Percentiles rank a stretch among this genome's conserved stretches.
Conservation (phyloP, 2,329 filamentous ascomycete species). For the Beauveria medogensis region DNA sequence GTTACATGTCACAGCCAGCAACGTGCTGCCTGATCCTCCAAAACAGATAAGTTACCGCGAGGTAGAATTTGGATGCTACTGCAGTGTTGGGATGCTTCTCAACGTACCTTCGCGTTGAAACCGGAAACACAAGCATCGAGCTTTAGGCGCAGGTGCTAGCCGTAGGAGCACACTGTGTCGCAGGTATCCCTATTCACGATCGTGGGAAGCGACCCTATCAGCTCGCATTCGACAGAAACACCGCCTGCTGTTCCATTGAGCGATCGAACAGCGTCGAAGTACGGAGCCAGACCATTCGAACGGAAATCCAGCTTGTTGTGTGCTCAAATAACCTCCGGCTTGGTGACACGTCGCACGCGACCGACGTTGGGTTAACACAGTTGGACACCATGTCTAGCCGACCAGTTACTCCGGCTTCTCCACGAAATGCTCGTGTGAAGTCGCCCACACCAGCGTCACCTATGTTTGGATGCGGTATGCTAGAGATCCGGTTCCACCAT, state of each 20-base stretch:
- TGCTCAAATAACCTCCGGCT: background rate
- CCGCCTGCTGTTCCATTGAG: background rate
- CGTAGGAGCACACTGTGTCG: background rate
- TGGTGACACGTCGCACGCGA: slow-evolving; percentile 3
- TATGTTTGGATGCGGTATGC: slow-evolving; percentile 56
- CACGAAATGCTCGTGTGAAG: slow-evolving; percentile 53
- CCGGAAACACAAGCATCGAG: background rate
- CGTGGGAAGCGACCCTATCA: background rate
- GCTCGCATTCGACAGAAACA: background rate
- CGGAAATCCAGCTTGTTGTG: background rate
- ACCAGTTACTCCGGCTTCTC: slow-evolving; percentile 43
- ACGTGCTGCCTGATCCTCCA: background rate
- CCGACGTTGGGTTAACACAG: background rate
- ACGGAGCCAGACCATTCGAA: background rate
- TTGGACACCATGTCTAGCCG: slow-evolving; percentile 33
- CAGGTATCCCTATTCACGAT: background rate
- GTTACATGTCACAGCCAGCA: background rate
- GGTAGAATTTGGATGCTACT: background rate
- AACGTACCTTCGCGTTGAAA: background rate
- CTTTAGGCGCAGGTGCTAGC: background rate
- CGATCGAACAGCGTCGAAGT: background rate
- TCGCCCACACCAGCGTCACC: slow-evolving; percentile 49
- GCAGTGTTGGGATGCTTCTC: background rate
- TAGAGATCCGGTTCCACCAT: slow-evolving; percentile 5
- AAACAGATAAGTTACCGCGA: background rate